These are phyloP conservation scores for Hortiboletus rubellus DNA, from an alignment of 1,284 basidiomycete species.

Conservation along the genomic window DNA sequence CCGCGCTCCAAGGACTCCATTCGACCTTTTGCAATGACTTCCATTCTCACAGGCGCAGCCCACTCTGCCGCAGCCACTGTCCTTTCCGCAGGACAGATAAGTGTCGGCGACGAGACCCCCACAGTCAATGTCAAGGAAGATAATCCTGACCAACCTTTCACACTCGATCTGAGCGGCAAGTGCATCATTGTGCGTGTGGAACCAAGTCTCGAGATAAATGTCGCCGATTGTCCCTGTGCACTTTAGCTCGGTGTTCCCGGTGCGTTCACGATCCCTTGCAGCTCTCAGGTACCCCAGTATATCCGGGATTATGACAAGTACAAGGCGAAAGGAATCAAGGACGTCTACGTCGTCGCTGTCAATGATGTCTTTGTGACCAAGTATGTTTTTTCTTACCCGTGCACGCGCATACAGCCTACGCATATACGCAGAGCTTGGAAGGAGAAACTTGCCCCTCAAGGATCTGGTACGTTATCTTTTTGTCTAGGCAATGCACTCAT, in stretches of 20 bases:
- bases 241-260: constrained; percentile 46
- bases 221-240: not conserved
- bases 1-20: not conserved
- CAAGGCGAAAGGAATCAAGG: constrained; percentile 52
- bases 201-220: not conserved
- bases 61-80: constrained; percentile 55
- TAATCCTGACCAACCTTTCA: constrained; percentile 47
- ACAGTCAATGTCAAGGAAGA: constrained; percentile 59
- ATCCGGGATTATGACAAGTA: constrained; percentile 52
- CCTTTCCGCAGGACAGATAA: constrained; percentile 48
- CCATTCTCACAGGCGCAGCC: constrained; percentile 46
- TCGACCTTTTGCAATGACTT: constrained; percentile 41
- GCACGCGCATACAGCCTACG: constrained; percentile 3
- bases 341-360: constrained; percentile 58
- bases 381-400: constrained; percentile 21
- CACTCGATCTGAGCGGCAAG: constrained; percentile 61
- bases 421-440: constrained; percentile 51
- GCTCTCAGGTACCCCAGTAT: constrained; percentile 53
- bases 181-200: constrained; percentile 61
- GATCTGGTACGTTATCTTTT: constrained; percentile 37
- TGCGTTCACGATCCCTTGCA: constrained; percentile 48
- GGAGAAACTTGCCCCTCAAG: constrained; percentile 45
- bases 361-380: constrained; percentile 57
- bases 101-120: constrained; percentile 49
- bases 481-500: not conserved